These are phyloP conservation scores for Cyathus striatus DNA, from an alignment of 768 basidiomycete genomes.

Conservation along the genomic window DNA sequence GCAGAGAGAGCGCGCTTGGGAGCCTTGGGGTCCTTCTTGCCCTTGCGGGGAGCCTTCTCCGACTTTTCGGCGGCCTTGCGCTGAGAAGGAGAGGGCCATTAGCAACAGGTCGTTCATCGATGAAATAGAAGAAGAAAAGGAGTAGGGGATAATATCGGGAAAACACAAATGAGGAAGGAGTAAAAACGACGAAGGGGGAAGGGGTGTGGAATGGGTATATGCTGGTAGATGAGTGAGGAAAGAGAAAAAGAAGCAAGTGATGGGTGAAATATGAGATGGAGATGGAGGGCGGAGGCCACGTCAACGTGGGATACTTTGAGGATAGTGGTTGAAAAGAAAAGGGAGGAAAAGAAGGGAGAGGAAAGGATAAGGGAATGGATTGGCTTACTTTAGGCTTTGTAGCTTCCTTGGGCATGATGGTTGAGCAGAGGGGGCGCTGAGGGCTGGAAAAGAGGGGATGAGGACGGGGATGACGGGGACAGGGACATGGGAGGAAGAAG, in stretches of 20 bases:
- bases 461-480: neutral
- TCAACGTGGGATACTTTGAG: conserved; percentile 4
- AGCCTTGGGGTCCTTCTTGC: conserved; percentile 76
- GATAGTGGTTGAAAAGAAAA: neutral
- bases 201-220: too few relatives aligned
- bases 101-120: conserved; percentile 6
- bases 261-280: too few relatives aligned
- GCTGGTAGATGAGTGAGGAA: too few relatives aligned
- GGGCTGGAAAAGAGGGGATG: conserved; percentile 4
- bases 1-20: conserved; percentile 93
- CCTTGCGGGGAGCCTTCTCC: conserved; percentile 53
- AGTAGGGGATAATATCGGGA: conserved; percentile 2
- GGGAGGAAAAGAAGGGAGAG: conserved; percentile 1
- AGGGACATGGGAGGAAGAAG: too few relatives aligned
- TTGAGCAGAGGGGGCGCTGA: conserved; percentile 22
- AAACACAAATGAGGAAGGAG: conserved; percentile 6
- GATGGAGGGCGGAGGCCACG: too few relatives aligned
- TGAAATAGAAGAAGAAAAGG: conserved; percentile 6
- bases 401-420: conserved; percentile 82
- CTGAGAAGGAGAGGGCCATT: conserved; percentile 26
- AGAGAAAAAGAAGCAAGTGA: too few relatives aligned
- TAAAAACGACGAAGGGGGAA: conserved; percentile 11
- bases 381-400: conserved; percentile 63
- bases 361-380: conserved; percentile 1
- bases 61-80: conserved; percentile 75